Evolutionary conservation across 257 asterid genomes (phyloP).

Genomic region (Solanum lignicaule): DNA sequence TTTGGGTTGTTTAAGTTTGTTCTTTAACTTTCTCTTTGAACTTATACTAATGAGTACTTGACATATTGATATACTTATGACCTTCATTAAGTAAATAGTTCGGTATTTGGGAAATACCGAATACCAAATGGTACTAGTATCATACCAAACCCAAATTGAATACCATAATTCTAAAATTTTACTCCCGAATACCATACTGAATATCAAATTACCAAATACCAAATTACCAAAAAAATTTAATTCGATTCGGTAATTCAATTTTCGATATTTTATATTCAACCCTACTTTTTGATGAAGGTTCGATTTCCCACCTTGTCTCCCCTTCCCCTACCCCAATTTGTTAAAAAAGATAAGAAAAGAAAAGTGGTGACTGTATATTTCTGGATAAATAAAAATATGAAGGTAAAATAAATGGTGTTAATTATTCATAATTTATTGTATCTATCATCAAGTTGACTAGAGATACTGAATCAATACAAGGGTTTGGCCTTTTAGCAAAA

Average conservation of each 20-base stretch:
- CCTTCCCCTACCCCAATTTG: background rate
- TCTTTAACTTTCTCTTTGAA: too few species aligned
- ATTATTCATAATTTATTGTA: background rate
- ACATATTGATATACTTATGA: too few species aligned
- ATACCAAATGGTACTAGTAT: background rate
- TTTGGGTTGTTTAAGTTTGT: too few species aligned
- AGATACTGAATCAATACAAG: background rate
- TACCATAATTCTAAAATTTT: background rate
- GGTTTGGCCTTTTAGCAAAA: background rate
- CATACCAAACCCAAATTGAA: background rate
- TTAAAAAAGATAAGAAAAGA: background rate
- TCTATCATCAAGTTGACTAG: background rate
- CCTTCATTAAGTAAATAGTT: background rate
- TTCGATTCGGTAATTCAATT: background rate
- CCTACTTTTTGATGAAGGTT: background rate
- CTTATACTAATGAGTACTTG: too few species aligned
- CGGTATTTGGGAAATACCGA: background rate
- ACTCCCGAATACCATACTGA: background rate
- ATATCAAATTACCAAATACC: too few species aligned
- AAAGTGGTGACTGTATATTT: background rate
- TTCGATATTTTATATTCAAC: too few species aligned
- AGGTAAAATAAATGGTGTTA: background rate
- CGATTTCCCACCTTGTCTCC: background rate
- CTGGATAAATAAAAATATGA: background rate
- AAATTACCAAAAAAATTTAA: too few species aligned